Evolutionary conservation across 2,329 filamentous ascomycete species (phyloP).

Genomic region (Xylaria sp.): DNA sequence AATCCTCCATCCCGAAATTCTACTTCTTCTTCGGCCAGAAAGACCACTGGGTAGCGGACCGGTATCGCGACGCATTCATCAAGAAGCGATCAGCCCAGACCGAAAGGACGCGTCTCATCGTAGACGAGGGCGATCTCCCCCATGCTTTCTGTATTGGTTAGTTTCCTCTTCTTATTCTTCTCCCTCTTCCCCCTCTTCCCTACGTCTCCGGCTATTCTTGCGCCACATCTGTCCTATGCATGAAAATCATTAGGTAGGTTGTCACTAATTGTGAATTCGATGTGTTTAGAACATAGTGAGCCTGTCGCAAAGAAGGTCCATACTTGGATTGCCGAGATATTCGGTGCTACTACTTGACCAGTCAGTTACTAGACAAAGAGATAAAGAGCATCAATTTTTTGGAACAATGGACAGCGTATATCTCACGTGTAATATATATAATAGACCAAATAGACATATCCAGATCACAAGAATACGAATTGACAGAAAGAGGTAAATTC

Average conservation of each 20-base stretch:
- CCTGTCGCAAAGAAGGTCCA: conserved; percentile 60
- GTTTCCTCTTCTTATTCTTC: conserved; percentile 40
- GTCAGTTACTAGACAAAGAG: background rate
- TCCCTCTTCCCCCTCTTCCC: background rate
- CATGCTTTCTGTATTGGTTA: conserved; percentile 71
- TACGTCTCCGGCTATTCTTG: background rate
- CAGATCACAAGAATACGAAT: too few relatives aligned
- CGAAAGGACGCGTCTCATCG: conserved; percentile 59
- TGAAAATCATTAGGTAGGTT: background rate
- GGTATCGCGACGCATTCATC: conserved; percentile 67
- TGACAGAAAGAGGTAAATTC: too few relatives aligned
- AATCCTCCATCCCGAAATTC: conserved; percentile 57
- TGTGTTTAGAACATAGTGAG: conserved; percentile 58
- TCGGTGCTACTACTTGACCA: conserved; percentile 19
- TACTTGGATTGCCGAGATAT: conserved; percentile 65
- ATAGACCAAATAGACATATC: too few relatives aligned
- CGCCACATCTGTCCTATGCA: background rate
- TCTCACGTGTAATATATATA: too few relatives aligned
- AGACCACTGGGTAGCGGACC: conserved; percentile 72
- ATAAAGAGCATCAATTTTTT: background rate
- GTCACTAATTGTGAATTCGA: background rate
- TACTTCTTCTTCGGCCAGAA: conserved; percentile 69
- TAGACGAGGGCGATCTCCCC: conserved; percentile 66
- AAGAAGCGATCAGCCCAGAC: conserved; percentile 50
- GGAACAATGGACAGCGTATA: background rate